phyloP scores from a whole-genome alignment of 495 filamentous ascomycete species.

The Hypoxylon intermedium region DNA sequence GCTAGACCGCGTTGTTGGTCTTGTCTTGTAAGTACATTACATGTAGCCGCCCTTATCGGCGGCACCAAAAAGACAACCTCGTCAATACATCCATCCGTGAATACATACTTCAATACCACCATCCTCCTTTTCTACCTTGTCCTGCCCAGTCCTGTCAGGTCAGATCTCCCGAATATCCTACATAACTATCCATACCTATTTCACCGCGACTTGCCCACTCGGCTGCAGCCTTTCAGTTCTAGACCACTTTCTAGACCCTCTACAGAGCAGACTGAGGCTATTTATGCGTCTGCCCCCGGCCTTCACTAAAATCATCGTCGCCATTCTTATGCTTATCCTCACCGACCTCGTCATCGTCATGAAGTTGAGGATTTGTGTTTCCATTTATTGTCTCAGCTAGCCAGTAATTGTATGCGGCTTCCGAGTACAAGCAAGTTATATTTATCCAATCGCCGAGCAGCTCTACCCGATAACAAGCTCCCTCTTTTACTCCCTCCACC shows the following conservation, averaged over 20 bases:
- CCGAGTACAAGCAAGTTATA: conserved; percentile 4
- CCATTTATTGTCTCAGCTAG: conserved; percentile 22
- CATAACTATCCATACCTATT: conserved; percentile 16
- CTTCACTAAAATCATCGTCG: conserved; percentile 7
- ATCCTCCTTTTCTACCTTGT: not conserved
- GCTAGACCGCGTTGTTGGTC: not conserved
- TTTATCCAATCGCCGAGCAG: conserved; percentile 23
- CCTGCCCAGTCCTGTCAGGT: too few species aligned
- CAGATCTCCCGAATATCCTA: conserved; percentile 11
- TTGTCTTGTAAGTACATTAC: not conserved
- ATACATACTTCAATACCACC: not conserved
- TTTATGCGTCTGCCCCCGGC: conserved; percentile 23
- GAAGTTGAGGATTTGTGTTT: conserved; percentile 14
- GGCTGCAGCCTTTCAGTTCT: conserved; percentile 14
- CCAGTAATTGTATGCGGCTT: conserved; percentile 10
- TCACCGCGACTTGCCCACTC: conserved; percentile 16
- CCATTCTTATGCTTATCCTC: conserved; percentile 8
- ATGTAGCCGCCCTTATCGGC: not conserved
- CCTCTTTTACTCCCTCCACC: conserved; percentile 36
- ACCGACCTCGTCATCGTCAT: conserved; percentile 9
- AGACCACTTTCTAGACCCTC: conserved; percentile 19
- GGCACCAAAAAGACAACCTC: not conserved
- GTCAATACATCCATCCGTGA: not conserved
- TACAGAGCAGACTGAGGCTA: conserved; percentile 12
- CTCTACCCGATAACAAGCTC: conserved; percentile 28